Evolutionary conservation across 2,329 filamentous ascomycete genomes (phyloP).

Genomic region (Fusarium acutatum): DNA sequence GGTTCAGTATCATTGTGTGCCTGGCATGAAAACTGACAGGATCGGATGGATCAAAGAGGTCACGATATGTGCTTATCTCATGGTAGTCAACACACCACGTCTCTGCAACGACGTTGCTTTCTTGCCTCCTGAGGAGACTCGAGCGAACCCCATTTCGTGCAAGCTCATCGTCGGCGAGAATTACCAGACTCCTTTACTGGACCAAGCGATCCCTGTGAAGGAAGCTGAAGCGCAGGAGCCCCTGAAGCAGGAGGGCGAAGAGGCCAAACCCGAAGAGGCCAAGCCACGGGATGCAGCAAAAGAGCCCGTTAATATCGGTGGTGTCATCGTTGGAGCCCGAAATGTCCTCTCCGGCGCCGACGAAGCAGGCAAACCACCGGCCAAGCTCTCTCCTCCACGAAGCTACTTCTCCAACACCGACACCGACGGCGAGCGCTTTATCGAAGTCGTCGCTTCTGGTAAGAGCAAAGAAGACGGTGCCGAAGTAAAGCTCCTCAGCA

Average conservation of each 20-base stretch:
- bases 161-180: conserved; percentile 69
- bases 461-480: conserved; percentile 66
- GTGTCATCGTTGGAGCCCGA: conserved; percentile 61
- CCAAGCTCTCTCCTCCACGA: conserved; percentile 56
- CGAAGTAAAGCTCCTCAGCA: conserved; percentile 65
- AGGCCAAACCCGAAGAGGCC: not conserved
- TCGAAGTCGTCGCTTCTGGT: conserved; percentile 57
- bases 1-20: conserved; percentile 82
- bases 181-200: conserved; percentile 51
- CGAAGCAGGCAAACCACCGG: conserved; percentile 57
- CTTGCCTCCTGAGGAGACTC: conserved; percentile 78
- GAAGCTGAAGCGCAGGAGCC: conserved; percentile 12
- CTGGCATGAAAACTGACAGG: conserved; percentile 73
- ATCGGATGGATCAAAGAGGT: conserved; percentile 96
- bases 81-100: conserved; percentile 90
- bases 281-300: conserved; percentile 43
- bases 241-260: conserved; percentile 18
- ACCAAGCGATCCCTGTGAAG: conserved; percentile 46
- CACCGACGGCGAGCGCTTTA: conserved; percentile 41
- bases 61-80: conserved; percentile 89
- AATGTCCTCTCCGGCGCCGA: conserved; percentile 57
- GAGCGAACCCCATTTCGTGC: conserved; percentile 80
- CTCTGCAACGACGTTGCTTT: conserved; percentile 91
- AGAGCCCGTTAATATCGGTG: conserved; percentile 58
- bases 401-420: conserved; percentile 47